A percentile compares a stretch with the other conserved stretches of the same genome.
Evolutionary conservation across 2,329 filamentous ascomycete genomes (phyloP).

Genomic region (Aspergillus sp.): DNA sequence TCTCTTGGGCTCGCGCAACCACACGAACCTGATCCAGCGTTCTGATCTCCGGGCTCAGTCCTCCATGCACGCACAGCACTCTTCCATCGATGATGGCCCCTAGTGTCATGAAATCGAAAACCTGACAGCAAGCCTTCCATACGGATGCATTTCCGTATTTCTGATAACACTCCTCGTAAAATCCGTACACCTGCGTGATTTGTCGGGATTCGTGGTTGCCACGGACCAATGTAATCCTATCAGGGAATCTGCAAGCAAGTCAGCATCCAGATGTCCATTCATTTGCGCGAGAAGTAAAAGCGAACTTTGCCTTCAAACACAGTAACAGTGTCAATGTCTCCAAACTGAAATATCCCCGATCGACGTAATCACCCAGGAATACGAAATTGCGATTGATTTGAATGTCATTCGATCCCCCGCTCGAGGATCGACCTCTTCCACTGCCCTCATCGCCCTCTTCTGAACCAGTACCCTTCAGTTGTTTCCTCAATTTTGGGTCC

Average conservation of each 20-base stretch:
- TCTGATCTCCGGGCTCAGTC: conserved; percentile 67
- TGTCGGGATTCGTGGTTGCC: conserved; percentile 74
- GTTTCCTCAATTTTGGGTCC: conserved; percentile 80
- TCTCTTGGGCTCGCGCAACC: conserved; percentile 69
- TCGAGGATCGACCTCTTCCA: conserved; percentile 22
- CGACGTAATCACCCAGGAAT: conserved; percentile 69
- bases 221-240: conserved; percentile 67
- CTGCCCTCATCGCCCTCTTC: conserved; percentile 27
- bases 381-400: conserved; percentile 64
- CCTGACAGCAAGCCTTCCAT: conserved; percentile 74
- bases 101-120: conserved; percentile 72
- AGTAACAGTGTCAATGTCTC: conserved; percentile 69
- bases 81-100: conserved; percentile 71
- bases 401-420: conserved; percentile 23
- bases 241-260: conserved; percentile 55
- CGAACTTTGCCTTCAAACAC: conserved; percentile 67
- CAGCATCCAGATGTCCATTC: background rate
- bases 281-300: conserved; percentile 4
- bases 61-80: conserved; percentile 69
- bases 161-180: conserved; percentile 72
- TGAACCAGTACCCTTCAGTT: conserved; percentile 54
- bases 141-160: conserved; percentile 75
- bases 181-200: conserved; percentile 74
- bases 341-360: conserved; percentile 68
- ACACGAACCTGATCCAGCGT: conserved; percentile 72